Evolutionary conservation across 176 grass and related monocot genomes (phyloP).

Genomic region (Aegilops sharonensis): DNA sequence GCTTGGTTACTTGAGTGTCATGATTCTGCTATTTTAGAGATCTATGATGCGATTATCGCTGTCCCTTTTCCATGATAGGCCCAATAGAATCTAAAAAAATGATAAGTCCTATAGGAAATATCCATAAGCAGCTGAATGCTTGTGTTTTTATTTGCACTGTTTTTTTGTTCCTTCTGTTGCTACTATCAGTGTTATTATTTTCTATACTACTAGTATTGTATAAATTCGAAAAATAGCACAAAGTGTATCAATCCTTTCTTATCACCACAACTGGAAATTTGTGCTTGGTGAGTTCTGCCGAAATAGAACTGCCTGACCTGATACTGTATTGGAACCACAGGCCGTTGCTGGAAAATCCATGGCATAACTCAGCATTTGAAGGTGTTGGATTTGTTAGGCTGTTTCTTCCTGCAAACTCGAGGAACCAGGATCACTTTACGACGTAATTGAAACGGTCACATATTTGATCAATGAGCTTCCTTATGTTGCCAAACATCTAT

Average conservation of each 20-base stretch:
- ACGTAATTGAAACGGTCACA: conserved; percentile 46
- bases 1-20: not conserved
- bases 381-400: conserved; percentile 91
- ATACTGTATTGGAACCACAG: conserved; percentile 45
- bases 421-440: conserved; percentile 77
- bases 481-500: conserved; percentile 22
- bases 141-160: not conserved
- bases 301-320: conserved; percentile 23
- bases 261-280: conserved; percentile 25
- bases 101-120: not conserved
- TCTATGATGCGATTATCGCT: not conserved
- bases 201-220: not conserved
- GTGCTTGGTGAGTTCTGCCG: conserved; percentile 17
- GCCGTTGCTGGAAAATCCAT: conserved; percentile 87
- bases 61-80: not conserved
- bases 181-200: conserved; percentile 11
- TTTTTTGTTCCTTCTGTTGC: not conserved
- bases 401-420: conserved; percentile 81
- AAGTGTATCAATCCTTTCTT: not conserved
- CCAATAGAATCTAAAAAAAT: not conserved
- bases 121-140: not conserved
- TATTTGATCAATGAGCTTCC: conserved; percentile 23
- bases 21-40: not conserved
- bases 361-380: conserved; percentile 97
- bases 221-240: conserved; percentile 17